Conservation (phyloP, 441 rosid genomes). For the Brassica balearica region DNA sequence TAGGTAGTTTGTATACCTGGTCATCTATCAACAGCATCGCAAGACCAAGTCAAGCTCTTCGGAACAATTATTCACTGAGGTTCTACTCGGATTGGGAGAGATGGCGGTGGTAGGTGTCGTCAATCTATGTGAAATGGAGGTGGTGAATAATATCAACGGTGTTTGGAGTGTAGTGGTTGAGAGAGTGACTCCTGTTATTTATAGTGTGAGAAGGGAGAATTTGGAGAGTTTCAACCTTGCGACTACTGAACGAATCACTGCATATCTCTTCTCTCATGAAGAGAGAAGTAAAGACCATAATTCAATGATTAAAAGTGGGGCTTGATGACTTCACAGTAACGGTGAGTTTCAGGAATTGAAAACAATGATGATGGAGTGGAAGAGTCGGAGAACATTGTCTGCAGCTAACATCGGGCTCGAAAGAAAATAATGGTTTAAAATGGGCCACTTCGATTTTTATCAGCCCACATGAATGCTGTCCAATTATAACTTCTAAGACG, state of each 20-base stretch:
- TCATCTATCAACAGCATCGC: too few relatives aligned
- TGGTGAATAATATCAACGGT: background rate
- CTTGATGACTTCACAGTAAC: background rate
- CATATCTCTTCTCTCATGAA: background rate
- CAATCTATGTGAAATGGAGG: background rate
- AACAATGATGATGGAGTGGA: background rate
- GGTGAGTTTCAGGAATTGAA: background rate
- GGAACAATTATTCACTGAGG: background rate
- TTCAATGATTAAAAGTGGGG: background rate
- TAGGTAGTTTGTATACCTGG: too few relatives aligned
- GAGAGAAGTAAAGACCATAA: background rate
- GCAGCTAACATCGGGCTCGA: background rate
- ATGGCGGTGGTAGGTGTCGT: background rate
- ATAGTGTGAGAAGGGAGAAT: background rate
- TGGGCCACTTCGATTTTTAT: background rate
- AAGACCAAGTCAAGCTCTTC: background rate
- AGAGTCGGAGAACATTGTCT: background rate
- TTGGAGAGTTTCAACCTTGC: background rate
- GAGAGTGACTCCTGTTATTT: background rate
- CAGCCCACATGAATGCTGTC: background rate
- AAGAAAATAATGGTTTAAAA: background rate
- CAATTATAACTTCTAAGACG: background rate
- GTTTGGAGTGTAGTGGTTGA: background rate
- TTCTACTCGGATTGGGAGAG: background rate
- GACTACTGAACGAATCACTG: too few relatives aligned